Evolutionary conservation across 495 filamentous ascomycete genomes (phyloP).

Genomic region (Hypoxylon lenormandii): DNA sequence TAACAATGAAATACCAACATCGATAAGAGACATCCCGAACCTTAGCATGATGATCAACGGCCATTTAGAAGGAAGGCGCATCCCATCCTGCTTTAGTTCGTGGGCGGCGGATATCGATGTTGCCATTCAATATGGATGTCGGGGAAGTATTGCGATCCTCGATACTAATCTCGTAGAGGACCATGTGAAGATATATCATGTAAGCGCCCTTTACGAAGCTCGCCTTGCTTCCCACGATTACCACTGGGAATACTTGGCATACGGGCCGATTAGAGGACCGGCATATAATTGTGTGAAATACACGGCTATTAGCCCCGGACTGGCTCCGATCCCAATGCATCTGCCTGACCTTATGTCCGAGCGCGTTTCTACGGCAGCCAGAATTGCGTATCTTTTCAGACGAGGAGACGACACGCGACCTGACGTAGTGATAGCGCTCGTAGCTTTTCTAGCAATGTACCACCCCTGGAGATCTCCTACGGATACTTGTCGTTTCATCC

Average conservation of each 20-base stretch:
- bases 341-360: too few species aligned
- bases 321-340: neutral
- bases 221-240: neutral
- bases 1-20: neutral
- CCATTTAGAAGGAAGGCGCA: neutral
- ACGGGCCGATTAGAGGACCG: conserved; percentile 19
- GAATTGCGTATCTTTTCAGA: neutral
- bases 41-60: neutral
- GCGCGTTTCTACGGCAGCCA: neutral
- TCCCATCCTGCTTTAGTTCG: conserved; percentile 18
- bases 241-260: conserved; percentile 31
- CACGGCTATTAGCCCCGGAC: neutral
- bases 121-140: neutral
- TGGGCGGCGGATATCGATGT: conserved; percentile 20
- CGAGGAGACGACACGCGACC: neutral
- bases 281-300: conserved; percentile 23
- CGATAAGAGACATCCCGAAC: conserved; percentile 19
- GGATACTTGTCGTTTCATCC: neutral
- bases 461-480: too few species aligned
- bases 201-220: neutral
- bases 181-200: conserved; percentile 28
- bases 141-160: conserved; percentile 18
- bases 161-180: conserved; percentile 17
- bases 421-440: conserved; percentile 1
- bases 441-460: neutral